These are phyloP conservation scores for Paxillus ammoniavirescens DNA, from an alignment of 768 basidiomycete species.

Conservation along the genomic window DNA sequence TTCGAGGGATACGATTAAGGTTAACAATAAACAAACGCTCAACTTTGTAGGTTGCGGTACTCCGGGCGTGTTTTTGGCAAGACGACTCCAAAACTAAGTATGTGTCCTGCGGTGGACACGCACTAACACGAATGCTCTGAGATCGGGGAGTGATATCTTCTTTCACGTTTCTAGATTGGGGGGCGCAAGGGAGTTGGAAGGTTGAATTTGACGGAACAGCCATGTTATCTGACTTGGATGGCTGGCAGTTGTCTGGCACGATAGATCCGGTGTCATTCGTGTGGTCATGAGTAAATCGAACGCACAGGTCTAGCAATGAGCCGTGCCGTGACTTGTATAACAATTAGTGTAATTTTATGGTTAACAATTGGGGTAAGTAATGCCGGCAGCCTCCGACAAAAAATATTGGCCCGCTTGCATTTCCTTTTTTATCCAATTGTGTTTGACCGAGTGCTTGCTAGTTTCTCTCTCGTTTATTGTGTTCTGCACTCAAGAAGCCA, in stretches of 20 bases:
- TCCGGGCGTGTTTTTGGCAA: conserved; percentile 14
- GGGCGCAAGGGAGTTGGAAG: conserved; percentile 14
- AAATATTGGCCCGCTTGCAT: conserved; percentile 8
- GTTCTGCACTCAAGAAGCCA: conserved; percentile 28
- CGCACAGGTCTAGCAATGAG: conserved; percentile 10
- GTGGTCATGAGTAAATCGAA: conserved; percentile 13
- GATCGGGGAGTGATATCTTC: conserved; percentile 17
- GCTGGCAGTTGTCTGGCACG: not conserved
- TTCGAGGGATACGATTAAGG: conserved; percentile 14
- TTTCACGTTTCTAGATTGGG: conserved; percentile 34
- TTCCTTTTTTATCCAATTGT: conserved; percentile 38
- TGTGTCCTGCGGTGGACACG: not conserved
- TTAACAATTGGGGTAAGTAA: conserved; percentile 27
- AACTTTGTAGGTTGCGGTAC: conserved; percentile 11
- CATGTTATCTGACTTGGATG: conserved; percentile 4
- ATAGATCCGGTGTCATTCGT: conserved; percentile 25
- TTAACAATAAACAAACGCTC: conserved; percentile 19
- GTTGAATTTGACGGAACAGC: conserved; percentile 15
- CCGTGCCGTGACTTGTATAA: conserved; percentile 3
- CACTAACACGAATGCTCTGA: conserved; percentile 11
- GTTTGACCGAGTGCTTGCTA: conserved; percentile 19
- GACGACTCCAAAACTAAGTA: conserved; percentile 3
- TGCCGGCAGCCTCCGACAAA: conserved; percentile 25
- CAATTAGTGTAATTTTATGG: not conserved
- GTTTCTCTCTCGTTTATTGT: conserved; percentile 35